Evolutionary conservation across 2,329 filamentous ascomycete species (phyloP).

Genomic region (Coniochaeta sp.): DNA sequence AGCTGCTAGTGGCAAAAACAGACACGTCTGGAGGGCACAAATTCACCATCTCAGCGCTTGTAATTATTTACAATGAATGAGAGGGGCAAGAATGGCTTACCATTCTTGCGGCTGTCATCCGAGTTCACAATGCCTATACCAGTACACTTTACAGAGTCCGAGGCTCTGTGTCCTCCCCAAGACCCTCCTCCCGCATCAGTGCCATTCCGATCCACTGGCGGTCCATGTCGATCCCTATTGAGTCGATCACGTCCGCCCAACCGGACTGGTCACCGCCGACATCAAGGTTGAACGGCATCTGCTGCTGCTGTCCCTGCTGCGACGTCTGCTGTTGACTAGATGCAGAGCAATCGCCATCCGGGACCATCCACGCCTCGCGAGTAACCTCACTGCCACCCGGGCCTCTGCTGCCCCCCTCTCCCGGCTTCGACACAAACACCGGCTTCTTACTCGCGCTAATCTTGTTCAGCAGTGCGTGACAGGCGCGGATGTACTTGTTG

Average conservation of each 20-base stretch:
- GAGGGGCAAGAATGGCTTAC: too few species aligned
- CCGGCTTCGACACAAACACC: not conserved
- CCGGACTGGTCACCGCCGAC: conserved; percentile 1
- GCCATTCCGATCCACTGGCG: conserved; percentile 7
- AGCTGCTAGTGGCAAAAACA: too few species aligned
- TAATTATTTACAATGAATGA: too few species aligned
- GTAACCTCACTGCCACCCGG: not conserved
- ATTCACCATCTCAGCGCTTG: too few species aligned
- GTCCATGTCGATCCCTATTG: conserved; percentile 6
- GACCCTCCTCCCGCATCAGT: conserved; percentile 5
- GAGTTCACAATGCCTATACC: too few species aligned
- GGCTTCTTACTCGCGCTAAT: conserved; percentile 13
- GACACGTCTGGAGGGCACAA: too few species aligned
- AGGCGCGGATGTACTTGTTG: conserved; percentile 33
- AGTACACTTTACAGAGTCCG: not conserved
- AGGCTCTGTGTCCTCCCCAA: not conserved
- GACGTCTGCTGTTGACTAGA: not conserved
- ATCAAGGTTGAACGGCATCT: conserved; percentile 3
- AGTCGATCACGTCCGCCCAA: conserved; percentile 6
- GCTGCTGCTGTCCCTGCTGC: not conserved
- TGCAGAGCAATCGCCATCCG: not conserved
- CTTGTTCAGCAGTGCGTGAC: conserved; percentile 16
- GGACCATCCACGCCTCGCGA: not conserved
- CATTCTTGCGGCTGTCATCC: too few species aligned
- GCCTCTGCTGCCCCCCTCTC: not conserved